Conservation (phyloP, 2,329 filamentous ascomycete species). For the Aspergillus ochraceoroseus region DNA sequence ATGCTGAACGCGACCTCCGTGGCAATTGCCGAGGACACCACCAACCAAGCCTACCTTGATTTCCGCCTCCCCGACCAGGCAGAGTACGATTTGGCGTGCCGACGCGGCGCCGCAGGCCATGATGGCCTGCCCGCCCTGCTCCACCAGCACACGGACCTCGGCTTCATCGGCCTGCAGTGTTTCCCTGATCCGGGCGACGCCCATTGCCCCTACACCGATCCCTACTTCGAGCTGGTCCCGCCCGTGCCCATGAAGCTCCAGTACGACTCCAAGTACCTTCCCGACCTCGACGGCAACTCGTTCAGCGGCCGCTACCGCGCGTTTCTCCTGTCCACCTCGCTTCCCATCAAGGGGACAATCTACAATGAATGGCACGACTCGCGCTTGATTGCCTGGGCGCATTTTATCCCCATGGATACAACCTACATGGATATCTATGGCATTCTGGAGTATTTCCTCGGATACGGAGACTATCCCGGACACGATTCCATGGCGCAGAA, state of each 20-base stretch:
- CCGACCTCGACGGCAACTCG: slow-evolving; percentile 71
- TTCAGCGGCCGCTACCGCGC: slow-evolving; percentile 65
- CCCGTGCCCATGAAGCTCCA: slow-evolving; percentile 35
- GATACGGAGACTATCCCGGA: slow-evolving; percentile 44
- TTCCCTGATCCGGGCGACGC: slow-evolving; percentile 35
- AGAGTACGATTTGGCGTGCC: slow-evolving; percentile 39
- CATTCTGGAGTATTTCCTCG: slow-evolving; percentile 69
- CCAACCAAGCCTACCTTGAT: slow-evolving; percentile 27
- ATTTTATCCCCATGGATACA: slow-evolving; percentile 76
- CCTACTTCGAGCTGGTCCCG: slow-evolving; percentile 35
- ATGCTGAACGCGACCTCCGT: slow-evolving; percentile 66
- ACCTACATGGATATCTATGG: slow-evolving; percentile 67
- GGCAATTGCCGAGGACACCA: slow-evolving; percentile 44
- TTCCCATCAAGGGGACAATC: slow-evolving; percentile 72
- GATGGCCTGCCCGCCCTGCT: slow-evolving; percentile 41
- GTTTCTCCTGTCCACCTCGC: slow-evolving; percentile 63
- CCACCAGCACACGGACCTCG: slow-evolving; percentile 38
- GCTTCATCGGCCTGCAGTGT: slow-evolving; percentile 45
- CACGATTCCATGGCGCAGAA: slow-evolving; percentile 55
- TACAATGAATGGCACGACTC: slow-evolving; percentile 78
- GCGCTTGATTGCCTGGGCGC: slow-evolving; percentile 68
- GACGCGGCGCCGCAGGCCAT: slow-evolving; percentile 21
- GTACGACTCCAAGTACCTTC: slow-evolving; percentile 60
- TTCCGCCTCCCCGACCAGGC: slow-evolving; percentile 35
- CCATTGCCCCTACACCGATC: slow-evolving; percentile 46